Percentiles rank a stretch among this genome's conserved stretches.
These are phyloP conservation scores for Brassica incana DNA, from an alignment of 345 rosid genomes.

Conservation along the genomic window DNA sequence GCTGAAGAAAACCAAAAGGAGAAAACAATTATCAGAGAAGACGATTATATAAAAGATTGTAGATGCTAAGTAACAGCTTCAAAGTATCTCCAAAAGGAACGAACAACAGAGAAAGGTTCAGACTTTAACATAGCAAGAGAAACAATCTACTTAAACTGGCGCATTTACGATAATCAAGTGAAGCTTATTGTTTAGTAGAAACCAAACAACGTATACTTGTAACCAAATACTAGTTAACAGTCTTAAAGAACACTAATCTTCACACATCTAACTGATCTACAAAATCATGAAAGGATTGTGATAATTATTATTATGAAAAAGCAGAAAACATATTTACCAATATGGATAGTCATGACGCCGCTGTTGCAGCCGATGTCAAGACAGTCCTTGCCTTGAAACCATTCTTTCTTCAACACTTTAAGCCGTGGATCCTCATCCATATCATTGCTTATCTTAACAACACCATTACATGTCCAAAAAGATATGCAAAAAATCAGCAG, in stretches of 20 bases:
- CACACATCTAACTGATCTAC: too few species aligned
- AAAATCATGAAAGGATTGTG: not conserved
- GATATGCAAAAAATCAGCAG: not conserved
- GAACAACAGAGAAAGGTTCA: not conserved
- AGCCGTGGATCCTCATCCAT: slow-evolving; percentile 83
- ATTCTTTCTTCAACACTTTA: slow-evolving; percentile 69
- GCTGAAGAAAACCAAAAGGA: not conserved
- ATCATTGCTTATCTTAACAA: slow-evolving; percentile 58
- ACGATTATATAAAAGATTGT: not conserved
- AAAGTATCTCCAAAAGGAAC: not conserved
- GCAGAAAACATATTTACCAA: slow-evolving; percentile 42
- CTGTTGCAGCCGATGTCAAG: slow-evolving; percentile 95
- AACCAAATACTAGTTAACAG: too few species aligned
- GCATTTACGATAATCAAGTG: too few species aligned
- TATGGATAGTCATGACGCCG: slow-evolving; percentile 72
- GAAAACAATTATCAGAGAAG: not conserved
- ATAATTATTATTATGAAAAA: not conserved
- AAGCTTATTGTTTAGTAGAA: too few species aligned
- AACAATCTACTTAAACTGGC: too few species aligned
- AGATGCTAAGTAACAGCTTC: not conserved
- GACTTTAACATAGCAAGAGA: not conserved
- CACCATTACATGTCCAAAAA: not conserved
- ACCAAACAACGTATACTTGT: too few species aligned
- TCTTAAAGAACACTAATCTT: too few species aligned
- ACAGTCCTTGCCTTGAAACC: slow-evolving; percentile 80